Evolutionary conservation across 176 grass and related monocot species (phyloP).

Genomic region (Urochloa ruziziensis): DNA sequence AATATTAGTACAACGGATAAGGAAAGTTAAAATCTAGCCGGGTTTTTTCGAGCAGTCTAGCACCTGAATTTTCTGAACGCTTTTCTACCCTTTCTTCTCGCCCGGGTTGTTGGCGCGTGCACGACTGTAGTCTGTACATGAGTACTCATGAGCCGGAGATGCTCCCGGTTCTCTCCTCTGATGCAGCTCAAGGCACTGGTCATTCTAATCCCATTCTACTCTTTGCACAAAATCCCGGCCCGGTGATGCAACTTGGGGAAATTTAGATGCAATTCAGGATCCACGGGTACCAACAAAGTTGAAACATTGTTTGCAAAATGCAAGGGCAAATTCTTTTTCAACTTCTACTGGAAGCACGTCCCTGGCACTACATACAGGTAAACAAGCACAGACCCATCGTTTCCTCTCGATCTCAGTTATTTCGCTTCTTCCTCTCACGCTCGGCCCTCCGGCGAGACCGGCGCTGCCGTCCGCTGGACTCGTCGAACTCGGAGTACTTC

Average conservation of each 20-base stretch:
- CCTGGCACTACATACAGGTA: not conserved
- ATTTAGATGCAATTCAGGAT: not conserved
- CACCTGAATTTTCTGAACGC: no score
- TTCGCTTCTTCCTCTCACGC: constrained; percentile 52
- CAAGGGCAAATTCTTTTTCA: not conserved
- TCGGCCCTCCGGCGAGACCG: constrained; percentile 70
- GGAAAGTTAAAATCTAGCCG: no score
- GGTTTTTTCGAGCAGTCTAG: no score
- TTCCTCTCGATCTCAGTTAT: not conserved
- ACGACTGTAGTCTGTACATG: no score
- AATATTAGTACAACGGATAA: no score
- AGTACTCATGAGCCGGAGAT: no score
- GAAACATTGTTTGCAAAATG: not conserved
- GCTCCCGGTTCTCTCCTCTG: no score
- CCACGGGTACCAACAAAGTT: not conserved
- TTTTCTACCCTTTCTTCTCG: no score
- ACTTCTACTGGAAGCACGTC: not conserved
- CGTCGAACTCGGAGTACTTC: constrained; percentile 45
- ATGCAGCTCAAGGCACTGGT: no score
- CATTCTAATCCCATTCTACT: no score
- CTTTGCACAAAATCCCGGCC: no score
- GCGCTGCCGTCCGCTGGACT: constrained; percentile 45
- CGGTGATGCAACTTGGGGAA: not conserved
- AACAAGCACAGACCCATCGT: not conserved
- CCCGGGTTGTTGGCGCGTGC: no score